Evolutionary conservation across 495 filamentous ascomycete genomes (phyloP), one percentile per base, ranked within the genome.

Genomic region (Aspergillus egyptiacus): DNA sequence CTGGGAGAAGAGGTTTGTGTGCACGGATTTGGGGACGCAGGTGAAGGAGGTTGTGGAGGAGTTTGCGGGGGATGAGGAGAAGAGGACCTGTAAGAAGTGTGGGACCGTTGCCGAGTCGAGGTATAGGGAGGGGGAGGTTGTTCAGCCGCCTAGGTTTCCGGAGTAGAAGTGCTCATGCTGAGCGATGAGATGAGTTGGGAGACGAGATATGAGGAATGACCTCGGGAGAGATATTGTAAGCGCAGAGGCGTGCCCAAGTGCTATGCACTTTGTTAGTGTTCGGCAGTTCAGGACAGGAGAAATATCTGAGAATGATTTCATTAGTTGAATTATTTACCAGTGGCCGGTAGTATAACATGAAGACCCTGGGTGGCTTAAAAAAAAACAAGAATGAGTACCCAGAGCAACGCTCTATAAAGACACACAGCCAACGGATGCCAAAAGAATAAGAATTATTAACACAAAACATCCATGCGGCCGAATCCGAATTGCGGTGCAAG

Each of bases 11-110:
- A 69, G 75, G 5, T 98, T 98, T 63, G 80, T 91, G 58, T 95
- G 89, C 59, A 89, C 84, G 35, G 85, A 98, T 67, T 65, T 98
- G 42, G 93, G 93, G n/a, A 95, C 88, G 33, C 93, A 98, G 76
- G 90, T 98, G 49, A 98, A 96, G 75, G 83, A 77, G 47, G 94
- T 91, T 5, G 91, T 98, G 24, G 82, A 95, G 61, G 76, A 69
- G 36, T 96, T 96, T 63, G 85, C 80, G 57, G 78, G 67, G 2
- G 81, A 82, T 57, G 78, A 83, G 51, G 78, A 80, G 56, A 80
- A 76, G 66, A 78, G 94, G 66, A 86, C 70, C 51, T 98, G 93
- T 69, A 75, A 76, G 57, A 75, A 72, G 13, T 98, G 93, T 63
- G 91, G 91, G 11, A 73, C 70, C 45, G 53, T 95, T 46, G 91